phyloP scores from a whole-genome alignment of 2,329 filamentous ascomycete genomes.

The Fusarium tjaetaba region DNA sequence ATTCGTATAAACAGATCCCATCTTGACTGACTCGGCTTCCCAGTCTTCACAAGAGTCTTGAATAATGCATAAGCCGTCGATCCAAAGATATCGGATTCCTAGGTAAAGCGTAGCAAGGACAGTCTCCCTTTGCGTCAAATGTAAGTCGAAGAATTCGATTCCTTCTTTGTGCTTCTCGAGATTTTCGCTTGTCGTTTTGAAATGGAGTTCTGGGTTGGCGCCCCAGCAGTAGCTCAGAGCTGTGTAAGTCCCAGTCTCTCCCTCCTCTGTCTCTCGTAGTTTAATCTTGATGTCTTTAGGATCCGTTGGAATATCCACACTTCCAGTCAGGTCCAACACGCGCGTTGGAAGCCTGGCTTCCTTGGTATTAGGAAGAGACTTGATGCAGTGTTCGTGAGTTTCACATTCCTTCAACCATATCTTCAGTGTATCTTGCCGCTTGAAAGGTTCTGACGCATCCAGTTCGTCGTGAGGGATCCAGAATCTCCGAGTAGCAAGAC shows the following conservation, averaged over 20 bases:
- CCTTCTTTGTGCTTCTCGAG: not conserved
- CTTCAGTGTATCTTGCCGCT: not conserved
- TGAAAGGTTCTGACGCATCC: not conserved
- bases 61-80: slow-evolving; percentile 6
- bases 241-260: not conserved
- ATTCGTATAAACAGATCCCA: not conserved
- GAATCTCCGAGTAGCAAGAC: not conserved
- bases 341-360: not conserved
- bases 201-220: not conserved
- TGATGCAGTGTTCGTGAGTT: not conserved
- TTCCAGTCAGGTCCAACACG: not conserved
- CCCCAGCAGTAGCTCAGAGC: slow-evolving; percentile 21
- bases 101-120: not conserved
- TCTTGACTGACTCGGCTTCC: not conserved
- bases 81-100: slow-evolving; percentile 1
- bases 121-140: not conserved
- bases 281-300: not conserved
- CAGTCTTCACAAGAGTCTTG: slow-evolving; percentile 16
- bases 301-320: not conserved
- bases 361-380: not conserved
- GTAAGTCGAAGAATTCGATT: not conserved
- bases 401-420: not conserved
- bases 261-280: not conserved
- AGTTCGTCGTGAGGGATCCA: not conserved
- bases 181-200: not conserved